These are phyloP conservation scores for Canavalia gladiata DNA, from an alignment of 306 rosid species.

Conservation along the genomic window DNA sequence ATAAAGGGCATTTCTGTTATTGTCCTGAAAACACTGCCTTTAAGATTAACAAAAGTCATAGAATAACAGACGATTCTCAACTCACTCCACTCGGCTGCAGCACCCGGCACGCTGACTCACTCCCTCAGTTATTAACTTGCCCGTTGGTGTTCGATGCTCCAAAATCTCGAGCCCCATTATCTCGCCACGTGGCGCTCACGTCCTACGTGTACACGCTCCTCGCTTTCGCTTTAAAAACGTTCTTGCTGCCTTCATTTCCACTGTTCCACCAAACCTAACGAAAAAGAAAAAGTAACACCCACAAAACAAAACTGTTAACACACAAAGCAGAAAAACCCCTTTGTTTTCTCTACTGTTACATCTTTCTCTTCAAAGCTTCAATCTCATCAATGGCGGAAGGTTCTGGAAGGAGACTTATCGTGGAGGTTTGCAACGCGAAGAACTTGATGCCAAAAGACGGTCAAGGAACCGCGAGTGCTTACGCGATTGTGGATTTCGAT, in stretches of 20 bases:
- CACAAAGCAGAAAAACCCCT: neutral
- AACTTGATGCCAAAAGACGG: conserved; percentile 96
- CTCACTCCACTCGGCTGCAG: conserved; percentile 13
- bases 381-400: conserved; percentile 64
- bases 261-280: conserved; percentile 16
- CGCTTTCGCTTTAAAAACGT: conserved; percentile 25
- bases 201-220: conserved; percentile 70
- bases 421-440: conserved; percentile 81
- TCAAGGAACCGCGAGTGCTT: conserved; percentile 96
- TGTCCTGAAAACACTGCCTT: neutral
- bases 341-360: neutral
- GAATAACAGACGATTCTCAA: neutral
- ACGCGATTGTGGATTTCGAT: conserved; percentile 87
- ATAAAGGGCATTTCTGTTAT: neutral
- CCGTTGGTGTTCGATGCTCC: conserved; percentile 5
- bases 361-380: neutral
- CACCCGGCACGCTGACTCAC: conserved; percentile 57
- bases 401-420: conserved; percentile 67
- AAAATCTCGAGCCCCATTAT: conserved; percentile 24
- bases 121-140: conserved; percentile 9
- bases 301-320: neutral
- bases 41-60: too few species aligned
- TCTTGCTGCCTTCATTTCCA: neutral
- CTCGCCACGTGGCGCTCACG: conserved; percentile 51
- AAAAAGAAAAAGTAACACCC: neutral